Percentiles rank a stretch among this genome's conserved stretches.
phyloP scores from a whole-genome alignment of 768 basidiomycete genomes.

The Panus rudis region DNA sequence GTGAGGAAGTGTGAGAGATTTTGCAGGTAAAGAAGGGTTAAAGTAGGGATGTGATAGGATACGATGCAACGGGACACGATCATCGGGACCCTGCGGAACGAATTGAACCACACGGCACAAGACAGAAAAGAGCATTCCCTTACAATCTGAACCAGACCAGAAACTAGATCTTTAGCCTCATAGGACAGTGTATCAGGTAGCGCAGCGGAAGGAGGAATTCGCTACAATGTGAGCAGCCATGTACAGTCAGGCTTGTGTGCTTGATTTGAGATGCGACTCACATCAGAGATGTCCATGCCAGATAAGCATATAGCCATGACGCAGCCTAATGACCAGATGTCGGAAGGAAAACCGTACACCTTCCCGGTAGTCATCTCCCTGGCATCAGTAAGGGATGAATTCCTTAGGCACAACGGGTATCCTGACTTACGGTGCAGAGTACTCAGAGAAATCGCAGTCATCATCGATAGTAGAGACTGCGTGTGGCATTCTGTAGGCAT shows the following conservation, averaged over 20 bases:
- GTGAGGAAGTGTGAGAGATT: too few relatives aligned
- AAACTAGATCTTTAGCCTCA: constrained; percentile 15
- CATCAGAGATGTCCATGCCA: constrained; percentile 29
- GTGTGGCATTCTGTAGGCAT: constrained; percentile 26
- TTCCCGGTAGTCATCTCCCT: constrained; percentile 34
- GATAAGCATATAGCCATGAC: constrained; percentile 31
- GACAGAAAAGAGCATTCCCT: background rate
- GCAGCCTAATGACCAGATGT: constrained; percentile 44
- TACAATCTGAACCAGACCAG: constrained; percentile 16
- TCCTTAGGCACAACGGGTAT: background rate
- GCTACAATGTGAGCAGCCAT: constrained; percentile 15
- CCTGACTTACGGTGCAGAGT: constrained; percentile 37
- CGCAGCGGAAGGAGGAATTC: constrained; percentile 15
- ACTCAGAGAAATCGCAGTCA: constrained; percentile 21
- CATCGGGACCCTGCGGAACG: constrained; percentile 19
- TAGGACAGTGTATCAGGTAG: constrained; percentile 22
- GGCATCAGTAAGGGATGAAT: background rate
- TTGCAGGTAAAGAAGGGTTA: constrained; percentile 12
- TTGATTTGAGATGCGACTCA: constrained; percentile 10
- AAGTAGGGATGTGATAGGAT: constrained; percentile 29
- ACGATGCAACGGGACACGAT: constrained; percentile 20
- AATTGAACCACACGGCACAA: background rate
- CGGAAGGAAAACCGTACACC: constrained; percentile 30
- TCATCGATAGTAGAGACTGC: constrained; percentile 14
- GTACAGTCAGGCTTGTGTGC: constrained; percentile 9